Percentiles rank a stretch among this genome's conserved stretches.
Conservation (phyloP, 1,284 basidiomycete species). For the Cutaneotrichosporon sp. region DNA sequence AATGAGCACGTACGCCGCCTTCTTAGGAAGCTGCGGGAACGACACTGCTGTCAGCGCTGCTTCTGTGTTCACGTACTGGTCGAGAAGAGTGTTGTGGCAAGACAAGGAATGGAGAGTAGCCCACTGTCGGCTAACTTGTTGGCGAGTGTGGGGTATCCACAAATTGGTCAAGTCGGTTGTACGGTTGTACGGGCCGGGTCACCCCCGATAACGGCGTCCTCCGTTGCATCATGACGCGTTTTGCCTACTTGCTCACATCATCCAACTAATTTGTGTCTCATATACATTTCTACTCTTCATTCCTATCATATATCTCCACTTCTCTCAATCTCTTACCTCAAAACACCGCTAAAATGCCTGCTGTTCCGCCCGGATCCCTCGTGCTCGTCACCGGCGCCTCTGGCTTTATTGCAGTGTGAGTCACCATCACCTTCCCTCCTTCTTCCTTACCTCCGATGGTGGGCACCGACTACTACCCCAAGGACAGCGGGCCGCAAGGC, state of each 20-base stretch:
- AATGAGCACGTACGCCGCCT: conserved; percentile 25
- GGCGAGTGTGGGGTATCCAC: not conserved
- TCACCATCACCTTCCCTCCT: not conserved
- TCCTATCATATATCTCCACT: not conserved
- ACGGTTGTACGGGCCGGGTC: not conserved
- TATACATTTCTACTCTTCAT: not conserved
- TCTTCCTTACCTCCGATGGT: not conserved
- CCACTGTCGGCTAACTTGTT: not conserved
- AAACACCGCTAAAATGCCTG: conserved; percentile 49
- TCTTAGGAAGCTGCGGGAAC: conserved; percentile 20
- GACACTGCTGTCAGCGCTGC: conserved; percentile 8
- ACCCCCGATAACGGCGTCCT: not conserved
- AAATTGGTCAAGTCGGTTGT: not conserved
- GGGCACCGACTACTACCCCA: not conserved
- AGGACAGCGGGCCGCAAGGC: not conserved
- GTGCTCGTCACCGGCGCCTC: conserved; percentile 55
- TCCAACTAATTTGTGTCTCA: not conserved
- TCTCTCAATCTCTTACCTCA: not conserved
- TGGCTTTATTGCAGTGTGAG: conserved; percentile 53
- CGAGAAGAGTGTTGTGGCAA: not conserved
- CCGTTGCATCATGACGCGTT: not conserved
- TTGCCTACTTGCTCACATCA: not conserved
- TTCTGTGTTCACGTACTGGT: not conserved
- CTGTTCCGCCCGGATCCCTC: conserved; percentile 52
- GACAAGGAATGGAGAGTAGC: not conserved